Base-by-base conservation (phyloP, 768 basidiomycete species). In the Mycena epipterygia region DNA sequence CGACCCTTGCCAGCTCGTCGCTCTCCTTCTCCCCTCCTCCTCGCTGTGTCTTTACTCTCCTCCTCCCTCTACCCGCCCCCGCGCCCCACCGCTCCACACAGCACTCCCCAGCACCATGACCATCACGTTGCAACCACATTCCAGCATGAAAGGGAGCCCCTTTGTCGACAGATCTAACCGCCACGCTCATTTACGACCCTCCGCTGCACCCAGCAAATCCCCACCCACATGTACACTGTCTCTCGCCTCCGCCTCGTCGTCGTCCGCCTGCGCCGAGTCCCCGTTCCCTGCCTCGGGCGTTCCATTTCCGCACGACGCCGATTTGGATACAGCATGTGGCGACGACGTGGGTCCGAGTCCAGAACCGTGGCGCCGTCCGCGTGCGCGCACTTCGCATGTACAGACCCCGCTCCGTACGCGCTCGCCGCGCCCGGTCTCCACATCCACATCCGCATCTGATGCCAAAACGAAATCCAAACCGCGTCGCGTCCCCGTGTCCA, bases 351-450 rank as follows among this genome's bases (percentile, higher is more conserved):
- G n/a, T 3, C 23, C 27, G 12, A 14, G 25, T 0, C 56, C 42
- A 0, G 41, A 53, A 3, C 61, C 55, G 44, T 46, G 44, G 63
- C 63, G 51, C 13, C 69, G 69, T 12, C 64, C 69, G 1, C 57
- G 69, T 4, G 69, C 69, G 12, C 69, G 69, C 42, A 65, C 64
- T 1, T 61, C 69, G 41, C 69, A 70, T 44, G 69, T 70, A 17
- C 33, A 52, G 41, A 70, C 69, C 0, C 69, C 69, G 2, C 53
- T 42, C 32, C 49, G 52, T 51, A 32, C 60, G 25, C 46, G 27
- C 35, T 52, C 44, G 32, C 21, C 6, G 17, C 29, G 11, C 53
- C 35, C 19, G 19, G 1, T 30, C 33, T 49, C 0, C 1, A 30
- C 41, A 12, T 1, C 16, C 4, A 29, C 58, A 7, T 42, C 29